These are phyloP conservation scores for Alternaria triticimaculans DNA, from an alignment of 2,329 filamentous ascomycete genomes.

Conservation along the genomic window DNA sequence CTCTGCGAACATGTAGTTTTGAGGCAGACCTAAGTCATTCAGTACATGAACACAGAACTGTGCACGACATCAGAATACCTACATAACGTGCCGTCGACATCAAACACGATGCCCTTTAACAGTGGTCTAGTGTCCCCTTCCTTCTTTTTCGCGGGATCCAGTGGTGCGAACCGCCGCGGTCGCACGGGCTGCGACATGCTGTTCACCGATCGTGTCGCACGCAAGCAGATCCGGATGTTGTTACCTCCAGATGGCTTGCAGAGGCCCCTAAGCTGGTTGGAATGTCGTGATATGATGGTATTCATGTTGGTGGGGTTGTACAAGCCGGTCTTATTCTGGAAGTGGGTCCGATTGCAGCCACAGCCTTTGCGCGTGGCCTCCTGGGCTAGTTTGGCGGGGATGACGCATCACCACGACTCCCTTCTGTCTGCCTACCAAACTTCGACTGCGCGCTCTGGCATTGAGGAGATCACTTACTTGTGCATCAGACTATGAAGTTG, in stretches of 20 bases:
- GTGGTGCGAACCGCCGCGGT: conserved; percentile 59
- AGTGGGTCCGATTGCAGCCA: conserved; percentile 12
- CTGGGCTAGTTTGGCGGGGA: background rate
- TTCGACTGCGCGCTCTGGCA: background rate
- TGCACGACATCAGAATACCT: conserved; percentile 46
- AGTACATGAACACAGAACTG: conserved; percentile 2
- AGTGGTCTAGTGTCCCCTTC: conserved; percentile 49
- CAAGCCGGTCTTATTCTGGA: conserved; percentile 1
- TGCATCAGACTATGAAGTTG: background rate
- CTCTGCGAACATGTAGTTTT: conserved; percentile 92
- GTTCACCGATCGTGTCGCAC: conserved; percentile 5
- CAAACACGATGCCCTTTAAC: conserved; percentile 75
- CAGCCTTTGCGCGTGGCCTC: background rate
- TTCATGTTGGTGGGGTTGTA: conserved; percentile 13
- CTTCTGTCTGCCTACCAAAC: background rate
- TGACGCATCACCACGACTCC: background rate
- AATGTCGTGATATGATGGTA: background rate
- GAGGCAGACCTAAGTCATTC: conserved; percentile 70
- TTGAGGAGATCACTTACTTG: background rate
- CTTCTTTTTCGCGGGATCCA: conserved; percentile 45
- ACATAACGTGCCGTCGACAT: conserved; percentile 96
- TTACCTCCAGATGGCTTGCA: background rate
- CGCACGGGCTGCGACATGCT: conserved; percentile 28
- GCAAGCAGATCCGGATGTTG: background rate
- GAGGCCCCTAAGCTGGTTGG: conserved; percentile 1